Evolutionary conservation across 352 stramenopile species (phyloP).

Genomic region (Globisporangium viniferum): DNA sequence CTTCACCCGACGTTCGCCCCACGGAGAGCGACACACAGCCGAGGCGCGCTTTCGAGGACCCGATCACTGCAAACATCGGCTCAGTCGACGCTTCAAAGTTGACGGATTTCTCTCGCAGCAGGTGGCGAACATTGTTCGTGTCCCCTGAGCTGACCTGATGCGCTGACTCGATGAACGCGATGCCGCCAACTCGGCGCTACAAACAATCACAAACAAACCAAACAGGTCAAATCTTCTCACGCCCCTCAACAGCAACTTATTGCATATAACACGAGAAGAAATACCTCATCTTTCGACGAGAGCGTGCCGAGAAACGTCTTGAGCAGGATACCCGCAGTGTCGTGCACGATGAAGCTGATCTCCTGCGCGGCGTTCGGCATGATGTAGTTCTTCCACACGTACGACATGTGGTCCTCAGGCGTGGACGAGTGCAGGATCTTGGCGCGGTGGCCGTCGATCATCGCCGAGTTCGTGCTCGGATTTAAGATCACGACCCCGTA

Average conservation of each 20-base stretch:
- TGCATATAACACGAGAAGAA: too few relatives aligned
- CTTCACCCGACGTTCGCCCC: conserved; percentile 61
- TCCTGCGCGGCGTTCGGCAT: conserved; percentile 74
- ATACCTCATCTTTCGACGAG: conserved; percentile 46
- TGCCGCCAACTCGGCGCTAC: conserved; percentile 55
- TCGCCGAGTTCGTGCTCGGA: conserved; percentile 75
- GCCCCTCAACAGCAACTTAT: not conserved
- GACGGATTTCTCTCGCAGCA: conserved; percentile 68
- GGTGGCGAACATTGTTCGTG: conserved; percentile 39
- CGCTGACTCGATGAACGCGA: conserved; percentile 84
- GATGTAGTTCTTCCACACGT: conserved; percentile 89
- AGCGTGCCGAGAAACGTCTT: conserved; percentile 70
- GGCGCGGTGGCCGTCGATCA: conserved; percentile 76
- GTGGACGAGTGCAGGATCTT: conserved; percentile 81
- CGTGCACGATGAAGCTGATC: conserved; percentile 84
- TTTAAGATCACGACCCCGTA: conserved; percentile 84
- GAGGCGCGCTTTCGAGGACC: conserved; percentile 62
- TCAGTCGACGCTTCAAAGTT: conserved; percentile 84
- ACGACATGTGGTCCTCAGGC: conserved; percentile 72
- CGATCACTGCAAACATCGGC: conserved; percentile 83
- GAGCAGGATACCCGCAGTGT: conserved; percentile 63
- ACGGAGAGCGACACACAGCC: conserved; percentile 79
- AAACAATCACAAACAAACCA: not conserved
- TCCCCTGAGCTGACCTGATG: conserved; percentile 68
- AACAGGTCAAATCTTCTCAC: not conserved